Evolutionary conservation across 257 asterid species (phyloP).

Genomic region (Gentiana dahurica): DNA sequence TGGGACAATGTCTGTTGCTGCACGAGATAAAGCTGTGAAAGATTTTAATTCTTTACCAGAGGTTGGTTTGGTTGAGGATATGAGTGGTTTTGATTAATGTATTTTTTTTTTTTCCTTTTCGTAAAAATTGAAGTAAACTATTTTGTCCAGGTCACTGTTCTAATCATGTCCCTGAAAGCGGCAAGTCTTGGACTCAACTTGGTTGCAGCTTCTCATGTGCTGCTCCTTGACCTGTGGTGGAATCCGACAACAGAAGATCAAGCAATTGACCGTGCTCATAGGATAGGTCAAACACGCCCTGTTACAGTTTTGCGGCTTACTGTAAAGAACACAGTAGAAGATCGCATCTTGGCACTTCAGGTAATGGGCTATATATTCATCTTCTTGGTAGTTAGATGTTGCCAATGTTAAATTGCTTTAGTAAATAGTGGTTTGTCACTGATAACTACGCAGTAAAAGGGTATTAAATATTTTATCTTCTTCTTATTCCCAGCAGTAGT

Average conservation of each 20-base stretch:
- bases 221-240: constrained; percentile 99
- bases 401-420: neutral
- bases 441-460: too few relatives aligned
- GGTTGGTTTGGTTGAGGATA: constrained; percentile 33
- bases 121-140: neutral
- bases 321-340: constrained; percentile 93
- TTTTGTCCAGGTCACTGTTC: constrained; percentile 61
- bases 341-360: constrained; percentile 95
- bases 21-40: constrained; percentile 92
- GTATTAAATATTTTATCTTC: too few relatives aligned
- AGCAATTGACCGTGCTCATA: constrained; percentile 96
- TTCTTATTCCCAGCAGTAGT: too few relatives aligned
- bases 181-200: constrained; percentile 97
- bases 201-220: constrained; percentile 93
- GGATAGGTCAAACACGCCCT: constrained; percentile 93
- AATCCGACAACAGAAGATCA: constrained; percentile 99
- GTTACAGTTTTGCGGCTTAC: constrained; percentile 88
- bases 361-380: constrained; percentile 19
- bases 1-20: constrained; percentile 85
- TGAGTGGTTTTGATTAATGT: constrained; percentile 7
- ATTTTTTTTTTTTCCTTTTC: constrained; percentile 3
- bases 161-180: constrained; percentile 96
- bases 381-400: neutral
- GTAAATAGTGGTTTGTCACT: neutral
- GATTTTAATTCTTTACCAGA: constrained; percentile 84